phyloP scores from a whole-genome alignment of 1,284 basidiomycete genomes.

The Apiotrichum sp. region DNA sequence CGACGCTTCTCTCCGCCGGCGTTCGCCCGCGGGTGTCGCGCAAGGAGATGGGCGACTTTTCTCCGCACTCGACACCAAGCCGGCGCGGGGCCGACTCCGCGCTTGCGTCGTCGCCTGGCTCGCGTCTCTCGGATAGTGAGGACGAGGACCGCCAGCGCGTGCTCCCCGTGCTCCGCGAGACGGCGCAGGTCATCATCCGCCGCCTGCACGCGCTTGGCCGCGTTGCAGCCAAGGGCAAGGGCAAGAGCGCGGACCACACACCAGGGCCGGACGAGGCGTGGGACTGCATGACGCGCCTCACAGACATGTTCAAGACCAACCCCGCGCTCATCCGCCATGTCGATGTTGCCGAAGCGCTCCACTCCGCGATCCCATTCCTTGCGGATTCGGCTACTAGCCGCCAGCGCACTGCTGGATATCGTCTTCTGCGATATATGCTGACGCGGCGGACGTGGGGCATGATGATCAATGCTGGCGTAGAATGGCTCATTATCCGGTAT shows the following conservation, averaged over 20 bases:
- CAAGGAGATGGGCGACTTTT: constrained; percentile 22
- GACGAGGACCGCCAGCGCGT: constrained; percentile 13
- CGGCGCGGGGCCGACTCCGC: constrained; percentile 17
- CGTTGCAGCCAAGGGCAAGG: constrained; percentile 20
- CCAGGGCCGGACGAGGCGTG: constrained; percentile 23
- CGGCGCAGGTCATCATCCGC: constrained; percentile 12
- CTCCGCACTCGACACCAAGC: constrained; percentile 8
- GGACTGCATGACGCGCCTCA: constrained; percentile 58
- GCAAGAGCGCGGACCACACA: constrained; percentile 9
- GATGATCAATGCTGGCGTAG: constrained; percentile 53
- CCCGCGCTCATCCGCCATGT: constrained; percentile 71
- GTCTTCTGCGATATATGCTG: constrained; percentile 74
- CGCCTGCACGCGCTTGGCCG: constrained; percentile 18
- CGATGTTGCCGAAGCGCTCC: constrained; percentile 62
- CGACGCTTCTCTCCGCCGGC: constrained; percentile 23
- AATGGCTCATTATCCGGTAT: constrained; percentile 84
- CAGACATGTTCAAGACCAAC: constrained; percentile 64
- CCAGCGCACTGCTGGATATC: constrained; percentile 75
- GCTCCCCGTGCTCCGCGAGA: constrained; percentile 22
- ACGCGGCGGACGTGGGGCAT: constrained; percentile 52
- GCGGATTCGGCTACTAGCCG: constrained; percentile 67
- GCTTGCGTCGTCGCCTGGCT: not conserved
- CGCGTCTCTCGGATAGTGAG: not conserved
- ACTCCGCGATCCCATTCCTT: constrained; percentile 69
- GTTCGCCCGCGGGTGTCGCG: constrained; percentile 26